phyloP scores from a whole-genome alignment of 495 filamentous ascomycete species.

The Xylaria scruposa region DNA sequence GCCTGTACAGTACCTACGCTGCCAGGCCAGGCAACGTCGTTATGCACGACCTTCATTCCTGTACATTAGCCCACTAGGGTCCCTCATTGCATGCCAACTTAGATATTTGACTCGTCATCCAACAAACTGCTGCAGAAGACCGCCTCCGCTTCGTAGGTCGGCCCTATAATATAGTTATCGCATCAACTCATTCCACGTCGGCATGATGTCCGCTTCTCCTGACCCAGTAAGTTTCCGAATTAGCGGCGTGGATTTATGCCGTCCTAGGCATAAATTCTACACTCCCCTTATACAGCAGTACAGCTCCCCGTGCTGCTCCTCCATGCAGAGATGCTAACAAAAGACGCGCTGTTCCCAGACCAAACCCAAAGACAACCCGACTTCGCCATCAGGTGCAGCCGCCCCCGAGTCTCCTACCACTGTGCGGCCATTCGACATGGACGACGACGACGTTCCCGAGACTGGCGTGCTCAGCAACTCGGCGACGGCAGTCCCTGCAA shows the following conservation, averaged over 20 bases:
- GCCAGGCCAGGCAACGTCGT: background rate
- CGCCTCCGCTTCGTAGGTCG: background rate
- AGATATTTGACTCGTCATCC: constrained; percentile 9
- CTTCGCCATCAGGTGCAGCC: constrained; percentile 34
- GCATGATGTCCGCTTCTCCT: constrained; percentile 49
- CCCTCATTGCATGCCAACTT: constrained; percentile 28
- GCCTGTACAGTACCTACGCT: background rate
- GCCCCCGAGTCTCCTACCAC: constrained; percentile 83
- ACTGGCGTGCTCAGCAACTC: constrained; percentile 53
- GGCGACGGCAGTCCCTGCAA: constrained; percentile 46
- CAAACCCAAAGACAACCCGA: constrained; percentile 42
- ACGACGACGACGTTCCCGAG: constrained; percentile 81
- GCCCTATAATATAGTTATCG: constrained; percentile 6
- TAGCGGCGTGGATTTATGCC: constrained; percentile 18
- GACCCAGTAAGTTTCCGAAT: constrained; percentile 46
- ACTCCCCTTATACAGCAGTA: constrained; percentile 9
- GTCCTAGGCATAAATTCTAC: constrained; percentile 21
- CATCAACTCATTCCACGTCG: constrained; percentile 9
- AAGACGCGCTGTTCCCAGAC: constrained; percentile 19
- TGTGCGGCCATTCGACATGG: constrained; percentile 80
- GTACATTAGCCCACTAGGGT: constrained; percentile 27
- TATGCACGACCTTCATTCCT: constrained; percentile 5
- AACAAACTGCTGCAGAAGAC: constrained; percentile 2
- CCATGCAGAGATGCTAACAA: constrained; percentile 8
- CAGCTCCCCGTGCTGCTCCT: background rate